Evolutionary conservation across 2,329 filamentous ascomycete genomes (phyloP), one percentile per base, ranked within the genome.

Genomic region (Aspergillus eucalypticola): DNA sequence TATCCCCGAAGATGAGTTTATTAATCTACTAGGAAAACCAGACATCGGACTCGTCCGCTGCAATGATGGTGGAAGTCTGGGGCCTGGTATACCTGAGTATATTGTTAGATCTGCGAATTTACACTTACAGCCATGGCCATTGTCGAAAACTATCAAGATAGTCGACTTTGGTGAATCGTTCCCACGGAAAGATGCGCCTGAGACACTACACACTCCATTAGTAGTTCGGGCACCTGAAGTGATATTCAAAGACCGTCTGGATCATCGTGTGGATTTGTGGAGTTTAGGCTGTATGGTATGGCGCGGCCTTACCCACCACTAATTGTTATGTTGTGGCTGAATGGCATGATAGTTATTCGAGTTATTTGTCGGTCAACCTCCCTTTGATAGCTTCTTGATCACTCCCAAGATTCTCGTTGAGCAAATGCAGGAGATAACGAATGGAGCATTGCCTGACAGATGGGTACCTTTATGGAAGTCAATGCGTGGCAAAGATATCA

Each of bases 161-260:
- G 62, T 78, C 10, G 75, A 79, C 59, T 78, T 78, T 57, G 75
- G 76, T 1, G 66, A 77, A 64, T 75, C 75, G 42, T 79, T 79
- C 57, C 60, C 60, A 10, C 44, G 4, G 10, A 17, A 64, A 11
- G 56, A 67, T 2, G 6, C 25, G 17, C 73, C 75, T 56, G 15
- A 65, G 42, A 67, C 60, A 4, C 66, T 79, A 10, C 65, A 75
- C 46, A 78, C 72, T 27, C 77, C 74, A 10, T 59, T 78, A 44
- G 2, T 58, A 56, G 42, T 78, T 54, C 70, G 72, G 10, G 71
- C 76, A 46, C 76, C 77, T 0, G 76, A 79, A 64, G 62, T 75
- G 53, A 69, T 80, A 23, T 77, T 79, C 56, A 44, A 66, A 49
- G 74, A 78, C 25, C 56, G 52, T 10, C 57, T 75, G 49, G 71